Conservation (phyloP, 2,329 filamentous ascomycete genomes). For the Diaporthe eres region DNA sequence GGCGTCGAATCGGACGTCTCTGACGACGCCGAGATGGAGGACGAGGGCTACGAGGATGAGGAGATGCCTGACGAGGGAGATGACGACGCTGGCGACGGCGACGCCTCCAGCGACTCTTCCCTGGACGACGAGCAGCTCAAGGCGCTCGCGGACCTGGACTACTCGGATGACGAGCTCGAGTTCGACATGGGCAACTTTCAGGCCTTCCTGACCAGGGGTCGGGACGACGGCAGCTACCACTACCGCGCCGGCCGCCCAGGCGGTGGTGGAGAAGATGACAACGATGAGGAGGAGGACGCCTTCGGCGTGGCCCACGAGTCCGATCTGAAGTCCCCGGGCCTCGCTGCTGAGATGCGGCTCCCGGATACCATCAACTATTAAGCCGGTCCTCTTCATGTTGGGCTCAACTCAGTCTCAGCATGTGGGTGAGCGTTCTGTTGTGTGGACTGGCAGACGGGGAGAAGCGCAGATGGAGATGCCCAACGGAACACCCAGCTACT, state of each 20-base stretch:
- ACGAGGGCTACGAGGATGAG: neutral
- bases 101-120: slow-evolving; percentile 4
- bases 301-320: slow-evolving; percentile 19
- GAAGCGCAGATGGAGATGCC: neutral
- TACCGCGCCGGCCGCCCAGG: neutral
- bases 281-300: neutral
- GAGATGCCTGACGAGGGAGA: neutral
- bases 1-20: too few species aligned
- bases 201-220: slow-evolving; percentile 26
- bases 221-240: slow-evolving; percentile 14
- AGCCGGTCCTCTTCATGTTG: neutral
- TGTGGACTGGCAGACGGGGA: neutral
- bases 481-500: neutral
- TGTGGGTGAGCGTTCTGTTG: neutral
- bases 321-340: neutral
- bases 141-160: slow-evolving; percentile 39
- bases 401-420: too few species aligned
- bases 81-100: neutral
- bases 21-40: neutral
- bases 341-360: slow-evolving; percentile 17
- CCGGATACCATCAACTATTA: slow-evolving; percentile 29
- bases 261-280: neutral
- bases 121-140: slow-evolving; percentile 38
- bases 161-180: slow-evolving; percentile 31
- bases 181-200: slow-evolving; percentile 34